Evolutionary conservation across 192 early-diverging fungal genomes (phyloP), one percentile per base, ranked within the genome.

Genomic region (Mortierella claussenii): DNA sequence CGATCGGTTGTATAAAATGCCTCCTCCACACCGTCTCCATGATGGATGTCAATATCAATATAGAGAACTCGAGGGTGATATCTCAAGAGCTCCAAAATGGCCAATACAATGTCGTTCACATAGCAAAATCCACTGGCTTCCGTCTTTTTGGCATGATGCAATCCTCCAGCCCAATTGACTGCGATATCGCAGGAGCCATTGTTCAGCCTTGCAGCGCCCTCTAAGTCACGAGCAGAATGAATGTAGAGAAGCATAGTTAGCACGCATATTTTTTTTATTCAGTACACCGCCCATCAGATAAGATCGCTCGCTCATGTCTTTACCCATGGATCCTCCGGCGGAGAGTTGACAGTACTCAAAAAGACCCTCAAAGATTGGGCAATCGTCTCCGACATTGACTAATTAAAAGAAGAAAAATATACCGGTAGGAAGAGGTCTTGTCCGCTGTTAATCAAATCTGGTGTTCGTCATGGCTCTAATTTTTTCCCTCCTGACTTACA

Each of bases 1-100:
- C 98, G 91, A 65, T 99, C 98, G 9, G 97, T 97, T n/a, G 92
- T 92, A 70, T 98, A 99, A 68, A 99, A 99, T 17, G 98, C 98
- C 71, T 98, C 96, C 70, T 98, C 95, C 20, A 99, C 98, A 40
- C 97, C 97, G 73, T 99, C 97, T 32, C 97, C 97, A 67, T 99
- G 97, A 80, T 99, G 97, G 8, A 98, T 94, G 76, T 99, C 97
- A 71, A 98, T 97, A 76, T 99, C 97, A 56, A 97, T 94, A 74
- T 99, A 99, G 5, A 99, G 82, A 2, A 99, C 96, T 7, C 96
- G 91, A 56, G 93, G 92, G 56, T 95, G 90, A 65, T 89, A 89
- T 55, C 93, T 80, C 68, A 98, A 70, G 46, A 99, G 78, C 59
- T 99, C 95, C 51, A 97, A 66, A 37, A 98, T 96, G 12, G 89